Evolutionary conservation across 768 basidiomycete genomes (phyloP), one percentile per base, ranked within the genome.

Genomic region (Daedaleopsis nitida): DNA sequence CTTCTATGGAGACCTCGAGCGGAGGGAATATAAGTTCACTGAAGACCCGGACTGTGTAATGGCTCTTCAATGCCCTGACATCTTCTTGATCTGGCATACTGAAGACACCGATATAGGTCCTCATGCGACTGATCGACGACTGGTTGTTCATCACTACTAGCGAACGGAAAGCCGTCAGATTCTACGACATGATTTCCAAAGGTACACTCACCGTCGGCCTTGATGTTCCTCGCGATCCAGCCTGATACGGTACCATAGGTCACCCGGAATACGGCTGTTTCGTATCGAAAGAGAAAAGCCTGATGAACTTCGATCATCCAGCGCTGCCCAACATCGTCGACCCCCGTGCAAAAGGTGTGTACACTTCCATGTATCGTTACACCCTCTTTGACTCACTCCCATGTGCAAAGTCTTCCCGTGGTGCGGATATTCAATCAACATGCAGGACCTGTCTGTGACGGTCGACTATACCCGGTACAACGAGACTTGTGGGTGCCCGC

Each of bases 201-300:
- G 94, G 92, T 86, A 52, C 12, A 70, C 42, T n/a, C 23, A 54
- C 32, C 39, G 17, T 11, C 10, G n/a, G 45, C 54, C 51, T 6
- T 17, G 27, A 17, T 21, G 23, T n/a, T n/a, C n/a, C 32, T 17
- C 35, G 19, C 6, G 21, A 9, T 21, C 19, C 11, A 21, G 23
- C 1, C 44, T 60, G 51, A 39, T n/a, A 12, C 52, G 2, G 32
- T 23, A 44, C 11, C 8, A 7, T 58, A 88, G 94, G 96, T 1
- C 94, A 96, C 64, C 92, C 92, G 3, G 92, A 95, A 68, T 98
- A 98, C 68, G 97, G 97, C 0, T 98, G 95, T 63, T 91, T 85
- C 71, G 89, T 98, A 54, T 87, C 94, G 19, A 80, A 80, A 49
- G 91, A 94, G 58, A 99, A 99, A 77, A 96, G 94, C 0, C 70